Conservation (phyloP, 805 yeast species). For the Clavispora vitiphila region DNA sequence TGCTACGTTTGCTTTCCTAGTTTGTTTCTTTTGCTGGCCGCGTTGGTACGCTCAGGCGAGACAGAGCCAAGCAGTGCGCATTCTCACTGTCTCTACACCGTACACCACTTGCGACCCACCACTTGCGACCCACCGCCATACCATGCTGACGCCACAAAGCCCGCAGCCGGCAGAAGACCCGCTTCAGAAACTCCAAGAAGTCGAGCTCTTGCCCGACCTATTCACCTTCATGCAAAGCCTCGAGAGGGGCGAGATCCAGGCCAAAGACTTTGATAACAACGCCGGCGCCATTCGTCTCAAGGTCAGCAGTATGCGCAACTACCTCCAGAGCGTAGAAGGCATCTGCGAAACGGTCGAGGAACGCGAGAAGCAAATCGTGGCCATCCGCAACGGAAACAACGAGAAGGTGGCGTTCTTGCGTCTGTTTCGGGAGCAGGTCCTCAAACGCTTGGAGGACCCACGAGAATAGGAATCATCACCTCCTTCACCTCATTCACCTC, state of each 20-base stretch:
- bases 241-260: conserved; percentile 31
- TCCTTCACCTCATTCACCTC: no score
- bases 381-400: conserved; percentile 26
- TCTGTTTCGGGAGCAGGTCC: conserved; percentile 12
- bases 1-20: no score
- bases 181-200: conserved; percentile 22
- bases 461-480: no score
- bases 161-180: conserved; percentile 1
- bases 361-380: conserved; percentile 24
- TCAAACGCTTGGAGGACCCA: conserved; percentile 3
- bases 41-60: no score
- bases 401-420: conserved; percentile 21
- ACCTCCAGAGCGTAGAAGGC: conserved; percentile 41
- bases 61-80: no score
- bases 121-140: no score
- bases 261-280: conserved; percentile 39
- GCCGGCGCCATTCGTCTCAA: conserved; percentile 44
- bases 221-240: conserved; percentile 31
- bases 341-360: conserved; percentile 39
- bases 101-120: no score
- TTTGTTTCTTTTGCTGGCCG: no score
- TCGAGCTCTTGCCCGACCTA: conserved; percentile 35
- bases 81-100: no score
- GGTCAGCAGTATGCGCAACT: conserved; percentile 28
- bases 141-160: not conserved